Base-by-base conservation (phyloP, 2,329 filamentous ascomycete species). In the Moelleriella libera region DNA sequence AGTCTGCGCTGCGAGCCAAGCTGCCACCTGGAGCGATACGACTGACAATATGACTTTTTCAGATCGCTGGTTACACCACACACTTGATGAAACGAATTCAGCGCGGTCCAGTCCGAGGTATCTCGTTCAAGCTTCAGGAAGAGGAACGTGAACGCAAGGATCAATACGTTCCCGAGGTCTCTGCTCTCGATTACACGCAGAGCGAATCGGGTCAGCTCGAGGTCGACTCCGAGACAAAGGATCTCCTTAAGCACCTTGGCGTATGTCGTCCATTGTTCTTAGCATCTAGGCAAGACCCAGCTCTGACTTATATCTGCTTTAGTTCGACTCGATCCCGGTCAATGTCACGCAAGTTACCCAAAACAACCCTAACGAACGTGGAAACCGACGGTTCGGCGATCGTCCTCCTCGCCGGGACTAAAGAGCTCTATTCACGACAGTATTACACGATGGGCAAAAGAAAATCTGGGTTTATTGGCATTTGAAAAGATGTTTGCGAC, bases 81-180 rank as follows among this genome's bases (percentile, higher is more conserved):
- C 88, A 94, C 70, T 71, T 94, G 74, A 98, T 98, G 94, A 97
- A 97, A 84, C 92, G 92, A 74, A 98, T 98, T 64, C 92, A 97
- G 80, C 88, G 92, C 71, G 92, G 92, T 58, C 92, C 92, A 58
- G 92, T 98, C 73, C 94, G 92, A 64, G 92, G 92, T 79, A 98
- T 98, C 76, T 98, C 94, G 73, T 98, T 98, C 89, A 98, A 98
- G 83, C 87, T 98, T 53, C 92, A 98, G 78, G 92, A 98, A 79
- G 92, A 98, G 80, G 92, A 98, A 84, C 88, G 92, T 81, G 92
- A 98, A 78, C 85, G 92, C 71, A 98, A 98, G 86, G 92, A 98
- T 79, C 92, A 98, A 80, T 98, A 96, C 78, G 92, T 98, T 58
- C 92, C 92, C 66, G 92, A 98, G 76, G 80, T 98, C 62, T 98